Evolutionary conservation across 306 rosid genomes (phyloP), one percentile per base, ranked within the genome.

Genomic region (Castanea crenata): DNA sequence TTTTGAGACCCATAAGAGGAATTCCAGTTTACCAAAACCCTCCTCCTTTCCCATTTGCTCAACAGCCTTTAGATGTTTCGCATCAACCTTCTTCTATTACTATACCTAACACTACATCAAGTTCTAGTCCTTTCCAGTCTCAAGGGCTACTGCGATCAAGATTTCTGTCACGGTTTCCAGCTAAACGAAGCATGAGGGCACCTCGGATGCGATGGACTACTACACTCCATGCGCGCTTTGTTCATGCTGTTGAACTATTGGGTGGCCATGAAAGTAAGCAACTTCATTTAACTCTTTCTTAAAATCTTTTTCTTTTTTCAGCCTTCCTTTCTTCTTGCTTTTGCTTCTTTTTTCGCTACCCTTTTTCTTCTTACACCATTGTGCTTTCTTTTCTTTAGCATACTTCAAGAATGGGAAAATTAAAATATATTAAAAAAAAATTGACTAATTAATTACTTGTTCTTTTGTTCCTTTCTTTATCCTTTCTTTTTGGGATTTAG

Each of bases 121-220:
- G 13, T 16, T 78, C 91, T 14, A 82, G 58, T 74, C 83, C 85
- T 54, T 86, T 77, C 34, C 89, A 80, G 19, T 83, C 92, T 20
- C 95, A 86, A 49, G 88, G 92, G 63, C 68, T 90, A 82, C 85
- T 93, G 90, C 78, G 99, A 80, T 89, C 98, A 6, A 82, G 93
- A n/a, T 91, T 95, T 77, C 78, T 95, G 78, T 90, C 99, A 0
- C 82, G 99, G 38, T 95, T 93, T 41, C 99, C 98, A 0, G 87
- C 96, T 1, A 95, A 95, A 55, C 88, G 99, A 5, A 90, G 98
- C 92, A 95, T 93, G 94, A 88, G 99, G 73, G 97, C 99, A n/a
- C 99, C 99, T 0, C 72, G 99, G 88, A 96, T 96, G 99, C 91
- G 99, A 18, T 96, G 99, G 98, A 96, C 99, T 76, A 87, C 94